Evolutionary conservation across 805 yeast species (phyloP), one percentile per base, ranked within the genome.

Genomic region (Saccharomyces eubayanus): DNA sequence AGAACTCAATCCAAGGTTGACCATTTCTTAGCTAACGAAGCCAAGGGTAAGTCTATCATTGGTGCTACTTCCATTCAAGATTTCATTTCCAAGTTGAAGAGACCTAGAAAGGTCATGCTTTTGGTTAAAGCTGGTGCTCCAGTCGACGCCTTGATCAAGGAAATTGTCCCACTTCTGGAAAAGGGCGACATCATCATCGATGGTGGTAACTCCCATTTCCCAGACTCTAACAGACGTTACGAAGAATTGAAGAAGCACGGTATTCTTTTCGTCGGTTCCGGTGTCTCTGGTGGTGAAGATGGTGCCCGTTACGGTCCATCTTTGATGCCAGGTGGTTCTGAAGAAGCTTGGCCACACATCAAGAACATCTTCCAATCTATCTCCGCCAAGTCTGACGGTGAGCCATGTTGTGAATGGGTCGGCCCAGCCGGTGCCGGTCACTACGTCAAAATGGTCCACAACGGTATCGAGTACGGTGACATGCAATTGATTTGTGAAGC

Each of bases 391-490:
- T 75, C 96, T 58, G 97, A 94, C 70, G 97, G 96, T 67, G 97
- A 94, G 79, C 97, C 99, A 72, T 92, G 99, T 79, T 92, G 99
- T 79, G 99, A 92, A 83, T 92, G 99, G 99, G 97, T 92, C 66
- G 99, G 99, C 69, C 96, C 92, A 65, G 96, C 96, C 57, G 99
- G 99, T 75, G 84, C 98, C 48, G 99, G 99, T 69, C 99, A 92
- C 77, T 92, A 86, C 77, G 98, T 92, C 72, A 92, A 92, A 82
- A 94, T 94, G 99, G 98, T 94, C 61, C 99, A 92, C 83, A 92
- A 92, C 74, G 99, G 99, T 87, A 92, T 92, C 67, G 99, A 92
- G 79, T 92, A 92, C 76, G 99, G 98, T 82, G 99, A 92, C 77
- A 92, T 92, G 99, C 99, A 92, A 80, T 82, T 92, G 81, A 92